phyloP scores from a whole-genome alignment of 176 grass and related monocot species.

The Cenchrus fungigraminus region DNA sequence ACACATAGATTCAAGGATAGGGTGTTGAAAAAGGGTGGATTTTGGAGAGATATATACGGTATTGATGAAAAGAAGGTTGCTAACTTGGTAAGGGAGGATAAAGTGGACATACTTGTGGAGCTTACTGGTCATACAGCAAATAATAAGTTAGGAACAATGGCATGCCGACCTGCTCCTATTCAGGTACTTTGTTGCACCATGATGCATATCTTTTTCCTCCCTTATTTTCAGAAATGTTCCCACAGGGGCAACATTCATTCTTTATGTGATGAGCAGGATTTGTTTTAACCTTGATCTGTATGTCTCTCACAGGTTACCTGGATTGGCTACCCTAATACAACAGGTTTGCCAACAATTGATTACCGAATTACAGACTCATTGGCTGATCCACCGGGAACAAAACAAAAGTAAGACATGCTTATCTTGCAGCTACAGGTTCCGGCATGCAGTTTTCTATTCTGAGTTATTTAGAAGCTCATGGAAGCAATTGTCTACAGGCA shows the following conservation, averaged over 20 bases:
- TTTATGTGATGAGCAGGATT: slow-evolving; percentile 5
- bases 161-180: slow-evolving; percentile 87
- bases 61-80: slow-evolving; percentile 92
- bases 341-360: slow-evolving; percentile 96
- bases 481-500: slow-evolving; percentile 58
- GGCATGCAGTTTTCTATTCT: slow-evolving; percentile 1
- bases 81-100: slow-evolving; percentile 90
- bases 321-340: slow-evolving; percentile 99
- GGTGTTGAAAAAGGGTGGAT: slow-evolving; percentile 88
- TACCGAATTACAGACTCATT: slow-evolving; percentile 91
- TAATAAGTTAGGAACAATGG: slow-evolving; percentile 96
- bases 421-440: background rate
- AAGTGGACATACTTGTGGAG: slow-evolving; percentile 98
- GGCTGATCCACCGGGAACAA: slow-evolving; percentile 74
- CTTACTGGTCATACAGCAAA: slow-evolving; percentile 98
- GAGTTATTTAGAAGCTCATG: slow-evolving; percentile 37
- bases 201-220: slow-evolving; percentile 21
- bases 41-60: slow-evolving; percentile 98
- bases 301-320: slow-evolving; percentile 74
- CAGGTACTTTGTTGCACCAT: slow-evolving; percentile 60
- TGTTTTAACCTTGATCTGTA: slow-evolving; percentile 31
- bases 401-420: slow-evolving; percentile 69
- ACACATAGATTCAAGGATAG: slow-evolving; percentile 94
- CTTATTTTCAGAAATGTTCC: slow-evolving; percentile 30
- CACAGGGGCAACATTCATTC: slow-evolving; percentile 14